phyloP scores from a whole-genome alignment of 2,329 filamentous ascomycete species.

The Nemania abortiva region DNA sequence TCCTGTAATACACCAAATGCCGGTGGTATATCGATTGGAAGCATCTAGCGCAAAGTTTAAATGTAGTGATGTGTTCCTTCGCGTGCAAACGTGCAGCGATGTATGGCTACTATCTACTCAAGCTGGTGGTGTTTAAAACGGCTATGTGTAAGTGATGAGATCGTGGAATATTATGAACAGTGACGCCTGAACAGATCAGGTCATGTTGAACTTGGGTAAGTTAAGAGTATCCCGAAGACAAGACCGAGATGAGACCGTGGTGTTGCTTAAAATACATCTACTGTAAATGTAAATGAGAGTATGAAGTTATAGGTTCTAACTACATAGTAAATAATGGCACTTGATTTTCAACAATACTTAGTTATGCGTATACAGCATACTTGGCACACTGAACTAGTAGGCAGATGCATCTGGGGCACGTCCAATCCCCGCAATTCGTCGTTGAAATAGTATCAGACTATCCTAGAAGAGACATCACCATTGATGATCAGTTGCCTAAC shows the following conservation, averaged over 20 bases:
- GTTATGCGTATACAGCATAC: too few species aligned
- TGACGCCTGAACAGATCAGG: too few species aligned
- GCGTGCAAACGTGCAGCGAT: background rate
- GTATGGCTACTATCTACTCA: background rate
- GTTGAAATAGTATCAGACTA: constrained; percentile 10
- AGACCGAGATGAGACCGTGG: background rate
- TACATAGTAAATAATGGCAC: too few species aligned
- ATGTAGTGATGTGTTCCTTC: constrained; percentile 1
- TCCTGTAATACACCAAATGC: background rate
- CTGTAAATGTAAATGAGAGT: constrained; percentile 8
- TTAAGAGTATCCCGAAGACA: background rate
- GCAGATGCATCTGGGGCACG: background rate
- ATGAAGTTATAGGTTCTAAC: constrained; percentile 1
- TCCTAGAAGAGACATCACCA: background rate
- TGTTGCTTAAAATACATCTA: constrained; percentile 9
- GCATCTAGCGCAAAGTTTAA: constrained; percentile 12
- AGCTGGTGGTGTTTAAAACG: constrained; percentile 6
- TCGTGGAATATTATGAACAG: background rate
- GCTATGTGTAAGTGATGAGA: background rate
- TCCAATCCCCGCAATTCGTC: background rate
- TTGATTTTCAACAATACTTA: too few species aligned
- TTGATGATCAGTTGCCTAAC: constrained; percentile 24
- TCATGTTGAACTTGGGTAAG: background rate
- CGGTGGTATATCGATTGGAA: constrained; percentile 2
- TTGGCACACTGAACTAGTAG: too few species aligned